These are phyloP conservation scores for Xylaria sp. DNA, from an alignment of 2,329 filamentous ascomycete genomes.

Conservation along the genomic window DNA sequence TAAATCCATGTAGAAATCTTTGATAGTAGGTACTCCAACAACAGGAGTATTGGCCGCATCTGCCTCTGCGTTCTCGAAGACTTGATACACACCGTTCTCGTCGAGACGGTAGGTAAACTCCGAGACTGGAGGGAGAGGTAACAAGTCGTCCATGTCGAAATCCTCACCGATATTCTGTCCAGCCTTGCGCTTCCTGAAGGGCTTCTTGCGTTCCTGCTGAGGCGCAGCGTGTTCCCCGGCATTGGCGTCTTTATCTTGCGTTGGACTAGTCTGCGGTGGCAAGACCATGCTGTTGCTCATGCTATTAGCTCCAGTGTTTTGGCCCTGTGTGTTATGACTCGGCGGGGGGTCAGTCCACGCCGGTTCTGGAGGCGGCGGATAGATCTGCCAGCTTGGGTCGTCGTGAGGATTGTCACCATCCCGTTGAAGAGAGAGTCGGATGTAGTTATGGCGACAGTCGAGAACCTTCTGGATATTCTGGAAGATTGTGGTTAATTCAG, in stretches of 20 bases:
- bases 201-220: constrained; percentile 55
- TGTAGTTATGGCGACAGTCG: constrained; percentile 88
- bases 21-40: constrained; percentile 86
- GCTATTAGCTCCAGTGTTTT: constrained; percentile 56
- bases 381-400: constrained; percentile 83
- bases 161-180: constrained; percentile 92
- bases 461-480: constrained; percentile 91
- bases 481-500: constrained; percentile 87
- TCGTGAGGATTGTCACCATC: constrained; percentile 90
- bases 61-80: constrained; percentile 78
- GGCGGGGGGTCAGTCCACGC: constrained; percentile 76
- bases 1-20: constrained; percentile 95
- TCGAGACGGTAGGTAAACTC: constrained; percentile 84
- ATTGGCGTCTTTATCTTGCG: constrained; percentile 39
- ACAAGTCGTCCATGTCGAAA: constrained; percentile 82
- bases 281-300: constrained; percentile 60
- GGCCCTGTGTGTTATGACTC: constrained; percentile 51
- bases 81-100: constrained; percentile 88
- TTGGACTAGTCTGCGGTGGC: constrained; percentile 47
- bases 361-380: constrained; percentile 90
- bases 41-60: constrained; percentile 74
- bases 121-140: constrained; percentile 77
- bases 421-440: constrained; percentile 83
- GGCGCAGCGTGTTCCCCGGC: constrained; percentile 47
- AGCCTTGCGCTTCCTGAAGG: constrained; percentile 77